These are phyloP conservation scores for Grosmannia serpens DNA, from an alignment of 2,329 filamentous ascomycete species.

Conservation along the genomic window DNA sequence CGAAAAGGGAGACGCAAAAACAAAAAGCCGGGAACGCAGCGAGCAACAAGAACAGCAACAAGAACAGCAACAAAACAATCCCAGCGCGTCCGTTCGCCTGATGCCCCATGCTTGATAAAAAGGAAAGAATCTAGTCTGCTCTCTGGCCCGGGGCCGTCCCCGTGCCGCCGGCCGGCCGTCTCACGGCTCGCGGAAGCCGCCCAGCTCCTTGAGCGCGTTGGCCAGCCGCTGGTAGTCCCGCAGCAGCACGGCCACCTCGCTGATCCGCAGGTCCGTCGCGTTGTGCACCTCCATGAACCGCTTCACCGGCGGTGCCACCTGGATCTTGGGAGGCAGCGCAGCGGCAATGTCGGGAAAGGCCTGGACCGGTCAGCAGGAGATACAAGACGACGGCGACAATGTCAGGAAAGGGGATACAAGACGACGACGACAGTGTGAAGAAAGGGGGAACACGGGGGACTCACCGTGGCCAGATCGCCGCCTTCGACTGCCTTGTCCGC, in stretches of 20 bases:
- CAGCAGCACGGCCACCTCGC: slow-evolving; percentile 62
- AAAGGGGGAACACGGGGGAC: slow-evolving; percentile 15
- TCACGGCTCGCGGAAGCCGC: slow-evolving; percentile 37
- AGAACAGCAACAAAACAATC: too few species aligned
- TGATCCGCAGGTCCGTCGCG: slow-evolving; percentile 56
- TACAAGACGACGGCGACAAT: neutral
- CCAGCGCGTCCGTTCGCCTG: too few species aligned
- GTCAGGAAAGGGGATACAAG: neutral
- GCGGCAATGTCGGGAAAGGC: slow-evolving; percentile 50
- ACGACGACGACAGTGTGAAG: neutral
- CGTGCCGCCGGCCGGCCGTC: too few species aligned
- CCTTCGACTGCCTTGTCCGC: slow-evolving; percentile 29
- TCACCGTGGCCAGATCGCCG: slow-evolving; percentile 46
- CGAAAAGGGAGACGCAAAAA: too few species aligned
- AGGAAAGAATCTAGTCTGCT: too few species aligned
- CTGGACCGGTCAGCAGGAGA: too few species aligned
- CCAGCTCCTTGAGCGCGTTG: slow-evolving; percentile 48
- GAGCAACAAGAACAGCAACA: too few species aligned
- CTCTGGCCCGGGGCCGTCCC: too few species aligned
- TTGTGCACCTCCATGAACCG: slow-evolving; percentile 63
- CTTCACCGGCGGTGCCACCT: slow-evolving; percentile 55
- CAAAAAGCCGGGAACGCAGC: too few species aligned
- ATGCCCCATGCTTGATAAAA: too few species aligned
- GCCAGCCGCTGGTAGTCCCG: slow-evolving; percentile 66
- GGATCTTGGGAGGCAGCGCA: slow-evolving; percentile 43